Conservation (phyloP, 106 monocot species). For the Phalaenopsis equestris region DNA sequence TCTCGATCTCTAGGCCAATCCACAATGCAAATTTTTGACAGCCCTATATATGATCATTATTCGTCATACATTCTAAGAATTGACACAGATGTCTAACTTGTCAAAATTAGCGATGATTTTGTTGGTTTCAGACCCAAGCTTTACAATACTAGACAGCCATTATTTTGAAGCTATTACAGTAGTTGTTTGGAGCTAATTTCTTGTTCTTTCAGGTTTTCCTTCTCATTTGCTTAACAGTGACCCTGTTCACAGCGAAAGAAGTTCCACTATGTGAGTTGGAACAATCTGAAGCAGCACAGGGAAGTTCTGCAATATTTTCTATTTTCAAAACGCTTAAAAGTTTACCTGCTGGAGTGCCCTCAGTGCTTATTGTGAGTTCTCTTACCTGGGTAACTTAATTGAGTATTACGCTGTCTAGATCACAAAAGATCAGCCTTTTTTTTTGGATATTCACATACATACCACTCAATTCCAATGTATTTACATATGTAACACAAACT, state of each 20-base stretch:
- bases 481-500: no score
- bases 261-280: conserved; percentile 4
- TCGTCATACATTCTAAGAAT: background rate
- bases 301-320: conserved; percentile 5
- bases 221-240: conserved; percentile 11
- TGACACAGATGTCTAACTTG: background rate
- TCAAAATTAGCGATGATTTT: background rate
- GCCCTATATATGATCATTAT: background rate
- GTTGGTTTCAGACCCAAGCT: no score
- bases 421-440: background rate
- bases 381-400: conserved; percentile 20
- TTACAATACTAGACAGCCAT: background rate
- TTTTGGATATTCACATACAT: background rate
- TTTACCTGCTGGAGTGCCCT: conserved; percentile 23
- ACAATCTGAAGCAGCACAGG: background rate
- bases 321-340: conserved; percentile 12
- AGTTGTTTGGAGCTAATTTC: background rate
- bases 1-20: no score
- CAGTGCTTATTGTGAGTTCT: conserved; percentile 15
- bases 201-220: conserved; percentile 12
- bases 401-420: background rate
- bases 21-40: no score
- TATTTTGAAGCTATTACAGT: background rate
- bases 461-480: no score
- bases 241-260: conserved; percentile 13